These are phyloP conservation scores for Eleusine indica DNA, from an alignment of 176 grass and related monocot genomes.

Conservation along the genomic window DNA sequence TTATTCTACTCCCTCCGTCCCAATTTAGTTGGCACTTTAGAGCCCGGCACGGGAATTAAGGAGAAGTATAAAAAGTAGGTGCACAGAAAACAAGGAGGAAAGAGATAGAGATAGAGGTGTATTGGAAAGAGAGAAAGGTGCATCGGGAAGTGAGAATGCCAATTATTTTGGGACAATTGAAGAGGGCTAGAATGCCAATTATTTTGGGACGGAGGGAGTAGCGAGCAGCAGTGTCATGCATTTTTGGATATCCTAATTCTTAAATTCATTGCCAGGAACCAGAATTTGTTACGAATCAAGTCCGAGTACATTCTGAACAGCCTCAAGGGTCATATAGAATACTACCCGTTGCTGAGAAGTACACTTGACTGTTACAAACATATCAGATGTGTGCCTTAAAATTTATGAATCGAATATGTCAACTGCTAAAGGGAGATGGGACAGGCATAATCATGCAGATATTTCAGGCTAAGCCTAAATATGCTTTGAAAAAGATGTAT, in stretches of 20 bases:
- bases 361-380: neutral
- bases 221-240: neutral
- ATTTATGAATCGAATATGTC: neutral
- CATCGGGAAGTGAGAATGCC: no score
- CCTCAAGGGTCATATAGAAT: neutral
- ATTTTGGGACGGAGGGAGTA: no score
- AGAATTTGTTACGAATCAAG: neutral
- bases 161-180: no score
- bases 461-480: neutral
- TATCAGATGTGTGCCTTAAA: neutral
- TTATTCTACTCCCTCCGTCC: neutral
- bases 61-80: no score
- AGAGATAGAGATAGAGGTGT: no score
- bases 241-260: neutral
- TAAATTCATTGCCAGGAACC: constrained; percentile 8
- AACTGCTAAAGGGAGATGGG: neutral
- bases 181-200: no score
- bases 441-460: neutral
- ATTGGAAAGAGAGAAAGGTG: no score
- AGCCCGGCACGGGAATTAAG: no score
- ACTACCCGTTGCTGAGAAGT: neutral
- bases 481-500: neutral
- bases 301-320: neutral
- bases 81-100: no score
- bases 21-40: no score